Conservation (phyloP, 768 basidiomycete genomes). For the Mycena crocata region DNA sequence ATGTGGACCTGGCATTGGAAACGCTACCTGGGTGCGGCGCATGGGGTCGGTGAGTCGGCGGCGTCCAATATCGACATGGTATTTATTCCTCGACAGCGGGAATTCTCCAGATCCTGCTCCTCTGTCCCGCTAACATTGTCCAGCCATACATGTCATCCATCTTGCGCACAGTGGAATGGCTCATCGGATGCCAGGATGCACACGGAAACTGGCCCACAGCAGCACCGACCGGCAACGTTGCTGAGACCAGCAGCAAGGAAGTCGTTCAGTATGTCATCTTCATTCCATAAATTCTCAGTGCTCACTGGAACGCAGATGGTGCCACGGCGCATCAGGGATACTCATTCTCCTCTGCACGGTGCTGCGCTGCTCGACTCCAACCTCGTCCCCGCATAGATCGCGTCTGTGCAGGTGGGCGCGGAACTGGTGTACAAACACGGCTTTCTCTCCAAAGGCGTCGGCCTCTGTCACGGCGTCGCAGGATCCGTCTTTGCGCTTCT, state of each 20-base stretch:
- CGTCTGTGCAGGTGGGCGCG: slow-evolving; percentile 53
- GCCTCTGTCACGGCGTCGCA: slow-evolving; percentile 68
- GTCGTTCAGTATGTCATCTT: slow-evolving; percentile 60
- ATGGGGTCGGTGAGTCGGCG: slow-evolving; percentile 63
- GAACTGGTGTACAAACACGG: slow-evolving; percentile 60
- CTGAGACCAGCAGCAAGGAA: slow-evolving; percentile 42
- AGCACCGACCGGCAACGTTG: slow-evolving; percentile 41
- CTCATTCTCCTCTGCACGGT: slow-evolving; percentile 60
- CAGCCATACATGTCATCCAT: slow-evolving; percentile 54
- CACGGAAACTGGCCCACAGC: slow-evolving; percentile 67
- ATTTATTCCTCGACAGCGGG: slow-evolving; percentile 51
- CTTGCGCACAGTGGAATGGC: slow-evolving; percentile 59
- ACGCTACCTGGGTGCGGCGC: slow-evolving; percentile 67
- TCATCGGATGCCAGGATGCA: slow-evolving; percentile 56
- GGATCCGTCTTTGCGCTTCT: slow-evolving; percentile 67
- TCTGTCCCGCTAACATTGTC: slow-evolving; percentile 52
- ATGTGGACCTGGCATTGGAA: slow-evolving; percentile 75
- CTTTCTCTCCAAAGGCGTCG: slow-evolving; percentile 66
- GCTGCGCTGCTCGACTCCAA: slow-evolving; percentile 43
- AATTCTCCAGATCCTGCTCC: slow-evolving; percentile 63
- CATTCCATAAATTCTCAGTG: not conserved
- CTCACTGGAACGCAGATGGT: slow-evolving; percentile 58
- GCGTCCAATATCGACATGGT: not conserved
- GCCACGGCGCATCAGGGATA: slow-evolving; percentile 67
- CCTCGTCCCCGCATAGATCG: slow-evolving; percentile 31